These are phyloP conservation scores for Leucosporidium creatinivorum DNA, from an alignment of 768 basidiomycete species.

Conservation along the genomic window DNA sequence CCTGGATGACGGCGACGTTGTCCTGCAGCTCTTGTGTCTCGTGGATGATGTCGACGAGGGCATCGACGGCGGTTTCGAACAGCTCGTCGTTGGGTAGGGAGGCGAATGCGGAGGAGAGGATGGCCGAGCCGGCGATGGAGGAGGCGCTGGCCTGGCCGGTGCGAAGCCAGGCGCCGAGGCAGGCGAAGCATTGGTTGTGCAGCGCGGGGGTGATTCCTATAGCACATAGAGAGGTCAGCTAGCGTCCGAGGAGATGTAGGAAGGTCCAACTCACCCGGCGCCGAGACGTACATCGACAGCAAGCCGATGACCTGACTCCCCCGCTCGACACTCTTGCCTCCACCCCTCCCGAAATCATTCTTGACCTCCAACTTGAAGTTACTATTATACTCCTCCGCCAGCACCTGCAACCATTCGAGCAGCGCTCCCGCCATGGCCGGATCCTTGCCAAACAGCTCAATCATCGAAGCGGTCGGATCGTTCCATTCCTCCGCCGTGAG, in stretches of 20 bases:
- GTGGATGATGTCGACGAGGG: slow-evolving; percentile 88
- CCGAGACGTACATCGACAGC: slow-evolving; percentile 79
- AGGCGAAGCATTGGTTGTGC: slow-evolving; percentile 73
- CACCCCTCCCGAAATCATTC: slow-evolving; percentile 30
- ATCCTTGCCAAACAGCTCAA: slow-evolving; percentile 75
- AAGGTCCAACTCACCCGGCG: slow-evolving; percentile 56
- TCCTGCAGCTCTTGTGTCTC: slow-evolving; percentile 97
- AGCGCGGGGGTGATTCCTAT: slow-evolving; percentile 73
- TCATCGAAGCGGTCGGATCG: slow-evolving; percentile 69
- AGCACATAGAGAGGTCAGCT: background rate
- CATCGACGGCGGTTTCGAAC: slow-evolving; percentile 89
- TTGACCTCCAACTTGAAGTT: slow-evolving; percentile 48
- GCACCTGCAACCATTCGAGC: slow-evolving; percentile 77
- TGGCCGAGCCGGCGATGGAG: slow-evolving; percentile 63
- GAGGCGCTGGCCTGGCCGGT: slow-evolving; percentile 70
- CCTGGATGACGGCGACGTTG: slow-evolving; percentile 77
- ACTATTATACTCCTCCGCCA: slow-evolving; percentile 78
- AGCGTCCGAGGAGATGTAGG: too few species aligned
- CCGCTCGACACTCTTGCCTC: slow-evolving; percentile 51
- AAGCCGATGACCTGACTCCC: slow-evolving; percentile 66
- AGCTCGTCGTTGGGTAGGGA: slow-evolving; percentile 73
- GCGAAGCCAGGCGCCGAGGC: slow-evolving; percentile 76
- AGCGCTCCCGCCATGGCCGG: slow-evolving; percentile 74
- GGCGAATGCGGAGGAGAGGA: slow-evolving; percentile 75
- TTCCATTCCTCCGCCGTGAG: slow-evolving; percentile 63